Conservation (phyloP, 768 basidiomycete genomes). For the Ephemerocybe angulata region DNA sequence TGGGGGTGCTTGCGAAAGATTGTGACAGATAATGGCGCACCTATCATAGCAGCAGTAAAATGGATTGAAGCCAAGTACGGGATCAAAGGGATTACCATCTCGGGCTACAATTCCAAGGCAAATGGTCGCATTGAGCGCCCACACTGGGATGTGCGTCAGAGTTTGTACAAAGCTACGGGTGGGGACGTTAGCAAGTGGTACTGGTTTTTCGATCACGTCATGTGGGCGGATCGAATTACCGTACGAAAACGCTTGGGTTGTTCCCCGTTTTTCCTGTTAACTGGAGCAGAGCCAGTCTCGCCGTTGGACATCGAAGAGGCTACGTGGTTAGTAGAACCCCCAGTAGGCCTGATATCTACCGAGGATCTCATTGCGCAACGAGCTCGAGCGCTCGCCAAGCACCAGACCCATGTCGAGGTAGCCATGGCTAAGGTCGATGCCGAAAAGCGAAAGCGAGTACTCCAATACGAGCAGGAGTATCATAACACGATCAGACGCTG, state of each 20-base stretch:
- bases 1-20: slow-evolving; percentile 38
- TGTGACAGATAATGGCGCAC: slow-evolving; percentile 38
- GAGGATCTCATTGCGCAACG: slow-evolving; percentile 20
- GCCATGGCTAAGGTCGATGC: slow-evolving; percentile 14
- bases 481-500: slow-evolving; percentile 6
- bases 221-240: slow-evolving; percentile 33
- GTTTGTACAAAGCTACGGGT: slow-evolving; percentile 17
- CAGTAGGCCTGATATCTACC: slow-evolving; percentile 8
- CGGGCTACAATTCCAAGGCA: slow-evolving; percentile 20
- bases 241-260: slow-evolving; percentile 21
- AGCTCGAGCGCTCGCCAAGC: slow-evolving; percentile 19
- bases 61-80: slow-evolving; percentile 20
- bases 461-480: slow-evolving; percentile 22
- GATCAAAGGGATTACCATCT: slow-evolving; percentile 18
- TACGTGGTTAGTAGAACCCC: slow-evolving; percentile 22
- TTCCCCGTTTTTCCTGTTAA: slow-evolving; percentile 29
- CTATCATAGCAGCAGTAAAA: slow-evolving; percentile 15
- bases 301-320: slow-evolving; percentile 27
- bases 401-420: slow-evolving; percentile 16
- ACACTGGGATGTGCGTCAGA: slow-evolving; percentile 20
- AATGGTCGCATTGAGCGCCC: slow-evolving; percentile 20
- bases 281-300: slow-evolving; percentile 26
- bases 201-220: slow-evolving; percentile 18
- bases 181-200: slow-evolving; percentile 29
- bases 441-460: slow-evolving; percentile 8